Base-by-base conservation (phyloP, 176 grass and related monocot species). In the Ananas comosus region DNA sequence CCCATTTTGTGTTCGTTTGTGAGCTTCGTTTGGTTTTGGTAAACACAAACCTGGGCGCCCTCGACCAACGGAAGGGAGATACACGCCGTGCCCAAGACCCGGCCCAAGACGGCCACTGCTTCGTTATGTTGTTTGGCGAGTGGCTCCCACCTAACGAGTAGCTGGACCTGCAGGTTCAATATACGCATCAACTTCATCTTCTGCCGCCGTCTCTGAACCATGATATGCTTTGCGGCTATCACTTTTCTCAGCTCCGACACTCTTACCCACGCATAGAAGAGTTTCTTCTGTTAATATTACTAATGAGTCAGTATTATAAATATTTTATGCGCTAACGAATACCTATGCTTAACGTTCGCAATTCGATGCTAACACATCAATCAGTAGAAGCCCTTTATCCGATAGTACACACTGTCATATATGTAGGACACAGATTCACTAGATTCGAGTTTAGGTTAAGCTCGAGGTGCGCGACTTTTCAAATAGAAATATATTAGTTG, bases 231-330 rank as follows among this genome's bases (percentile, higher is more conserved):
- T 42, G 94, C 89, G 57, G 94, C 89, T 72, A 88, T 80, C 21
- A 90, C 84, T 74, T 82, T 92, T 50, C 86, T 66, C 65, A 90
- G 82, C 78, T 93, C 94, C 50, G 90, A 79, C 16, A 88, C 75
- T 9, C 82, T 88, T 74, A 99, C 66, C 83, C 79, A 90, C 70
- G 77, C 86, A 76, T 93, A 85, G 84, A 93, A 99, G 50, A 99
- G 61, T 66, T 88, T 99, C 70, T 85, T 91, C 94, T 97, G 89
- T 2, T 49, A 48, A 67, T 49, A 77, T 56, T 2, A 1, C 2
- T 4, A 6, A 52, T 16, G 17, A 3, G 13, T 6, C 3, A 13
- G 53, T 50, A 13, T 17, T 58, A 58, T 2, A 58, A 6, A 58
- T 58, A 61, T 61, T 18, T 9, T 18, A 61, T 22, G 21, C 21